Base-by-base conservation (phyloP, 73 alveolate species). In the Effrenium voratum region DNA sequence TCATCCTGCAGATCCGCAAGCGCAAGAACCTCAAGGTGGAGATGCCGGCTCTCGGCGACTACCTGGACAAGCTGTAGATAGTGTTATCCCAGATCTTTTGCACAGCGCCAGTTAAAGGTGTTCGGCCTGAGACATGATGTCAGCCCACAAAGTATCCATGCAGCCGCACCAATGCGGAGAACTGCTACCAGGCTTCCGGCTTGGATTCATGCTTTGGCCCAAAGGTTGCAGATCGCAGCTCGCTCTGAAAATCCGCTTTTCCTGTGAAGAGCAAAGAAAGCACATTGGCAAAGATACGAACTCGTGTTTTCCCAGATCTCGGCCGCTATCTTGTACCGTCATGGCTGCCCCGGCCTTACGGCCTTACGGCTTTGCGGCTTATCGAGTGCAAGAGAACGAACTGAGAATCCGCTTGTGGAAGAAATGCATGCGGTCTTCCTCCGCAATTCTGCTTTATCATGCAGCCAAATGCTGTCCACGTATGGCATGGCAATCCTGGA, bases 1-100 rank as follows among this genome's bases (percentile, higher is more conserved):
- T 95, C 45, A 98, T 95, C 80, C 57, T 72, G 80, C 68, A 45
- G 55, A 72, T 95, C 93, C 93, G 99, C 43, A 90, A 63, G 93
- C 93, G 95, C 98, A 95, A 95, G 94, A 90, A 90, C 84, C 63
- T 95, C 46, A 86, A 95, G 91, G 95, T 59, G 88, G 99, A 86
- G 82, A 83, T 95, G 83, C 99, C 99, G 26, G 68, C 99, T n/a
- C 87, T 95, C 59, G 99, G 77, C 76, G 92, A 86, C 91, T 95
- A 83, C 94, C 68, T 95, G 82, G 99, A 95, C 98, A 95, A 95
- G 94, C 99, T 95, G 55, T 95, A 32, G 32, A 52, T 13, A 22
- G 40, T 32, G 10, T 13, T n/a, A 79, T 10, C 34, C 34, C 16
- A 66, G 40, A 26, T 24, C 41, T 16, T n/a, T 66, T 66, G 41